Evolutionary conservation across 1,284 basidiomycete genomes (phyloP).

Genomic region (Pascua guehoae): DNA sequence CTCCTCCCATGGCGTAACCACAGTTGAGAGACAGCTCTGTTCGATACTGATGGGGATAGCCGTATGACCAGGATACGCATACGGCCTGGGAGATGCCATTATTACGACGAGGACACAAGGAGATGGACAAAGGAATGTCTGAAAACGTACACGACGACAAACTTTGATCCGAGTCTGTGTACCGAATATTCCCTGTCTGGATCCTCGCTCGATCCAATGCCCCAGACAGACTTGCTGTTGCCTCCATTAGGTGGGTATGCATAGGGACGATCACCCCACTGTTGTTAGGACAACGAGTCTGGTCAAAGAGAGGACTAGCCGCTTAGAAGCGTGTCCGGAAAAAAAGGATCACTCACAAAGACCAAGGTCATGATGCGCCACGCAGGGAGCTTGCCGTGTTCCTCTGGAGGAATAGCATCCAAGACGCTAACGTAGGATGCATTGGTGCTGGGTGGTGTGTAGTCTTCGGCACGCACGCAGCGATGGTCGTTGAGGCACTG

Average conservation of each 20-base stretch:
- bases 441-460: slow-evolving; percentile 22
- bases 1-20: slow-evolving; percentile 22
- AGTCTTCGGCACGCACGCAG: slow-evolving; percentile 40
- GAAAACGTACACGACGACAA: too few species aligned
- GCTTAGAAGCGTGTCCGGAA: not conserved
- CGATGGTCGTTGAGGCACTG: slow-evolving; percentile 42
- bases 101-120: too few species aligned
- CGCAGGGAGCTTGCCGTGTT: slow-evolving; percentile 36
- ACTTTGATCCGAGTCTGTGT: too few species aligned
- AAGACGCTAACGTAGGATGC: slow-evolving; percentile 20
- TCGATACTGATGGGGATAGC: slow-evolving; percentile 42
- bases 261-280: slow-evolving; percentile 13
- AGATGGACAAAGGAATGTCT: too few species aligned
- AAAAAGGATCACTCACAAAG: slow-evolving; percentile 30
- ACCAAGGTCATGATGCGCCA: slow-evolving; percentile 39
- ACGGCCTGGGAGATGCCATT: slow-evolving; percentile 23
- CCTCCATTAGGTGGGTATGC: too few species aligned
- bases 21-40: slow-evolving; percentile 30
- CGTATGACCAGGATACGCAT: slow-evolving; percentile 30
- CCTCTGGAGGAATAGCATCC: slow-evolving; percentile 25
- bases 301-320: not conserved
- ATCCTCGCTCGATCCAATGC: too few species aligned
- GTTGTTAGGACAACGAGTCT: too few species aligned
- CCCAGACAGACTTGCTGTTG: too few species aligned
- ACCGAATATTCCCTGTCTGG: too few species aligned